Evolutionary conservation across 306 rosid species (phyloP), one percentile per base, ranked within the genome.

Genomic region (Canavalia gladiata): DNA sequence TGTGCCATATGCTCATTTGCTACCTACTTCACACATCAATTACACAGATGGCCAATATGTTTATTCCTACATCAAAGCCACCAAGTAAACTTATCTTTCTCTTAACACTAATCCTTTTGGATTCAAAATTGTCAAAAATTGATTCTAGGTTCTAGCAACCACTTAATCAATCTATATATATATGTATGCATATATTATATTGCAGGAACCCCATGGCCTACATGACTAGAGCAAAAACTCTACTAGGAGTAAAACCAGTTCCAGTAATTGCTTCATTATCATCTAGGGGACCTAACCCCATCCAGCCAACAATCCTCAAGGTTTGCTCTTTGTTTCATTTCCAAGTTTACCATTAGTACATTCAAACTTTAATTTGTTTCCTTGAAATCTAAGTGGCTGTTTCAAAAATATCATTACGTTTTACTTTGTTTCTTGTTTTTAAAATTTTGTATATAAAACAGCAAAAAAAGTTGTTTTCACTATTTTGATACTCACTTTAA

Each of bases 201-300:
- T 78, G 56, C 42, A 89, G 96, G 82, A 82, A 1, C 62, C 96
- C 97, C 7, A 4, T 12, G 80, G 96, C 91, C 71, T 79, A 70
- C 84, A 77, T 91, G 43, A 82, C 87, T 45, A 77, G n/a, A 1
- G 92, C 80, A 31, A 86, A 42, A 72, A 89, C 97, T 18, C 75
- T 54, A 57, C 1, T 85, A 3, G 89, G 85, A 68, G n/a, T 54
- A 34, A 86, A 84, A 79, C 91, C 92, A 55, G 87, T 94, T 55
- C 95, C 94, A 11, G n/a, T 73, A 29, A 72, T 92, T 83, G 97
- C 95, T 76, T 39, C 89, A 30, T 81, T 90, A 57, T 92, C 95
- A 43, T 89, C 97, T 13, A 84, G 91, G 55, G 95, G 94, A 42
- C 94, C 97, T 57, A 88, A 64, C 42, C 7, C 45, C 6, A 30